phyloP scores from a whole-genome alignment of 805 yeast genomes.

The Isabelozyma gotoi region DNA sequence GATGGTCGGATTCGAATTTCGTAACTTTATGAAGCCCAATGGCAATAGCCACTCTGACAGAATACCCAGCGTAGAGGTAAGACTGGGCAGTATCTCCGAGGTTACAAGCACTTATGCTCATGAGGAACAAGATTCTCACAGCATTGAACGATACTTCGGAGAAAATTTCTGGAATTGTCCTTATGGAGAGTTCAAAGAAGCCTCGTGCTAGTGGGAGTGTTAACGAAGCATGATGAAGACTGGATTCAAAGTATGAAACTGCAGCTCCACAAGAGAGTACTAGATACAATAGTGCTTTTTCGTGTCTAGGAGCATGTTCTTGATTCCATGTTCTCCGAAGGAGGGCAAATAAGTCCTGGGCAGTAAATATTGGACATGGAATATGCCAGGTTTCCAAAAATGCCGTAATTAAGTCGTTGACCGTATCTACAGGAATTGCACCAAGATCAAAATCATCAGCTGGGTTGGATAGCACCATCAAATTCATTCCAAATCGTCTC shows the following conservation, averaged over 20 bases:
- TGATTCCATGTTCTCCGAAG: constrained; percentile 10
- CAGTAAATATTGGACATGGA: constrained; percentile 15
- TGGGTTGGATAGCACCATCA: constrained; percentile 11
- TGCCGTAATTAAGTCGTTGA: constrained; percentile 10
- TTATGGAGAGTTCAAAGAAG: constrained; percentile 13
- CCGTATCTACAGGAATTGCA: constrained; percentile 7
- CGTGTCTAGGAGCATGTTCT: not conserved
- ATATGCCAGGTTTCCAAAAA: constrained; percentile 19
- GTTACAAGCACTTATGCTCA: constrained; percentile 16
- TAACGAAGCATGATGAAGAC: constrained; percentile 5
- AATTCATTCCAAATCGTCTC: constrained; percentile 16
- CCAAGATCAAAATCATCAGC: constrained; percentile 5
- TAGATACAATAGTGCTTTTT: constrained; percentile 14
- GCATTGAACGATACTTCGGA: constrained; percentile 16
- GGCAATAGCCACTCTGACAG: constrained; percentile 14
- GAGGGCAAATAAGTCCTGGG: constrained; percentile 14
- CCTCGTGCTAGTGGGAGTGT: constrained; percentile 13
- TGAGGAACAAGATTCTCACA: constrained; percentile 12
- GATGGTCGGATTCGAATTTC: constrained; percentile 10
- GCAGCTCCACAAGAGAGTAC: constrained; percentile 17
- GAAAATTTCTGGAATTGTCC: constrained; percentile 14
- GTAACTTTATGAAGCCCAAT: constrained; percentile 15
- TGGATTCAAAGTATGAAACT: constrained; percentile 11
- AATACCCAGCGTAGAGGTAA: constrained; percentile 15
- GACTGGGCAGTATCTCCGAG: constrained; percentile 20